Percentiles rank a stretch among this genome's conserved stretches.
phyloP scores from a whole-genome alignment of 2,329 filamentous ascomycete genomes.

The Dactylellina parvicollis region DNA sequence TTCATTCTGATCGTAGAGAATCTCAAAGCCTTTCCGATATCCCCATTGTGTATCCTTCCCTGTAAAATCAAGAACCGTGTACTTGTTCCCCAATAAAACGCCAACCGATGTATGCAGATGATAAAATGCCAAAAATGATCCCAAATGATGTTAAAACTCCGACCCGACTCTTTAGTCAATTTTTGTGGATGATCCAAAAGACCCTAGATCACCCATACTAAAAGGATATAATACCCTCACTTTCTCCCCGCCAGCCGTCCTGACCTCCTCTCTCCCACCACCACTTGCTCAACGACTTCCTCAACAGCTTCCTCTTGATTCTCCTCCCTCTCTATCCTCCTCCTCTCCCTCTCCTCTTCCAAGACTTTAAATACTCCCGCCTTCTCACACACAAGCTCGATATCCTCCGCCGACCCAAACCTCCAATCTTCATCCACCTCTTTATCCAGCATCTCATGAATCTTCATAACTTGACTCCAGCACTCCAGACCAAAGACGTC shows the following conservation, averaged over 20 bases:
- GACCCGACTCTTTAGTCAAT: too few species aligned
- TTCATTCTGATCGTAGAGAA: neutral
- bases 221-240: neutral
- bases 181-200: too few species aligned
- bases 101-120: too few species aligned
- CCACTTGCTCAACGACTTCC: neutral
- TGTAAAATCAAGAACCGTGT: too few species aligned
- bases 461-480: conserved; percentile 17
- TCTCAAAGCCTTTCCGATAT: neutral
- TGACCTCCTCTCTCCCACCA: neutral
- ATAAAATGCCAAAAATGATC: neutral
- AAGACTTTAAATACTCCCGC: conserved; percentile 21
- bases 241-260: neutral
- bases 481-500: conserved; percentile 32
- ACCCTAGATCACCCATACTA: neutral
- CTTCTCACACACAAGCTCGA: conserved; percentile 28
- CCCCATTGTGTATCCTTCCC: neutral
- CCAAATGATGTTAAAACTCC: neutral
- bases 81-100: too few species aligned
- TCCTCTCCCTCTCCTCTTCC: conserved; percentile 28
- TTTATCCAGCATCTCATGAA: conserved; percentile 38
- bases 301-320: too few species aligned
- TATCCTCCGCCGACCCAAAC: conserved; percentile 29
- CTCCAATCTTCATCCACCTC: conserved; percentile 28
- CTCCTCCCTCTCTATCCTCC: neutral